Evolutionary conservation across 2,329 filamentous ascomycete species (phyloP).

Genomic region (Botrytis porri): DNA sequence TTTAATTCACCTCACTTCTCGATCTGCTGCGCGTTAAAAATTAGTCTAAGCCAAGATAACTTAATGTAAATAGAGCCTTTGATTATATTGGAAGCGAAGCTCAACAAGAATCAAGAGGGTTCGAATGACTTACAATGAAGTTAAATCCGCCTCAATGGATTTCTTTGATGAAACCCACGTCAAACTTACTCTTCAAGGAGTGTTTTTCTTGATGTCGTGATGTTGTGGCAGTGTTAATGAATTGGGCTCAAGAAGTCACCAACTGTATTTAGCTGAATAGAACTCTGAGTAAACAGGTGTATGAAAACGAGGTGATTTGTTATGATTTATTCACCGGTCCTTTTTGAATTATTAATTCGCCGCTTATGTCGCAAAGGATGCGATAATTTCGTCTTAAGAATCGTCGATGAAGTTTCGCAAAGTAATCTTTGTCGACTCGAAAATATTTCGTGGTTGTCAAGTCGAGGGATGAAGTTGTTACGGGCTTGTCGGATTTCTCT

Average conservation of each 20-base stretch:
- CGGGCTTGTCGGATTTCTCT: conserved; percentile 15
- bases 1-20: conserved; percentile 20
- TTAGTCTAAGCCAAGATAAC: conserved; percentile 1
- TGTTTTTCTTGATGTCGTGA: conserved; percentile 1
- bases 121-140: conserved; percentile 17
- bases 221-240: not conserved
- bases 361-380: not conserved
- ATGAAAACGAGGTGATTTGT: conserved; percentile 6
- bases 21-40: conserved; percentile 1
- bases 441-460: conserved; percentile 1
- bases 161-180: not conserved
- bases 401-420: not conserved
- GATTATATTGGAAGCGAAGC: not conserved
- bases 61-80: not conserved
- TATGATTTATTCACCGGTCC: not conserved
- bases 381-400: not conserved
- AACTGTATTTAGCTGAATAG: conserved; percentile 6
- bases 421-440: conserved; percentile 5
- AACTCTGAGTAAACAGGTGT: conserved; percentile 5
- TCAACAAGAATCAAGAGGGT: conserved; percentile 17
- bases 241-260: conserved; percentile 1
- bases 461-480: conserved; percentile 17
- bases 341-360: not conserved
- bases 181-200: not conserved
- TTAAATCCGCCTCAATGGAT: conserved; percentile 18